Percentiles rank a stretch among this genome's conserved stretches.
These are phyloP conservation scores for Leucosporidium yakuticum DNA, from an alignment of 768 basidiomycete species.

Conservation along the genomic window DNA sequence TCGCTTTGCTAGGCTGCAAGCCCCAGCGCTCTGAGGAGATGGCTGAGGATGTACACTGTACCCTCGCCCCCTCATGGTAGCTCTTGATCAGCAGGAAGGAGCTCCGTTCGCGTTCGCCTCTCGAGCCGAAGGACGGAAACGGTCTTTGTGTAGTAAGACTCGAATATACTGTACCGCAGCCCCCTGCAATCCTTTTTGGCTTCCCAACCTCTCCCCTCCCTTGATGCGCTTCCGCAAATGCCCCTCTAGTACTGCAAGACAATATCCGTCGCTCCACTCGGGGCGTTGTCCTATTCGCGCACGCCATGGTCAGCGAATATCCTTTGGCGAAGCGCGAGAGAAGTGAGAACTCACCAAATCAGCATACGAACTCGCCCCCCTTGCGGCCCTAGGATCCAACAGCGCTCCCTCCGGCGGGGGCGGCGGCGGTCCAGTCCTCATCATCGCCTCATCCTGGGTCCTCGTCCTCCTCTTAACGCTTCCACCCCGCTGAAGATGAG, in stretches of 20 bases:
- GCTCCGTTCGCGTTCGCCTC: neutral
- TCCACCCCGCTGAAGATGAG: neutral
- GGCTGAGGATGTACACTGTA: neutral
- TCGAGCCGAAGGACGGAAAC: neutral
- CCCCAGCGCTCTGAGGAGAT: neutral
- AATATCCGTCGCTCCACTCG: constrained; percentile 1
- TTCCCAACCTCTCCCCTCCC: no score
- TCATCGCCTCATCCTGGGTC: neutral
- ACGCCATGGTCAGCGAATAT: neutral
- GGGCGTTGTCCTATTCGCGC: constrained; percentile 7
- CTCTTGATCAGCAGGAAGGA: neutral
- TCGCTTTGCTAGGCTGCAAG: neutral
- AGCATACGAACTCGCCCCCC: constrained; percentile 21
- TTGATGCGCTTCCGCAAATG: neutral
- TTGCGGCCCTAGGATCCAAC: constrained; percentile 25
- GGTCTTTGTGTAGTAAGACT: neutral
- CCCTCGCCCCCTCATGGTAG: neutral
- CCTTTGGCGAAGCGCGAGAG: neutral
- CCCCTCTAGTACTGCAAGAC: constrained; percentile 17
- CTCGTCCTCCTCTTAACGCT: neutral
- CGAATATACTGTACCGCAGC: neutral
- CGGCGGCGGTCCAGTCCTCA: constrained; percentile 16
- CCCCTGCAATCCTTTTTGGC: neutral
- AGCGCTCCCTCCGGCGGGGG: constrained; percentile 25
- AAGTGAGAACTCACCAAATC: constrained; percentile 18